Base-by-base conservation (phyloP, 2,329 filamentous ascomycete species). In the Daldinia sp. region DNA sequence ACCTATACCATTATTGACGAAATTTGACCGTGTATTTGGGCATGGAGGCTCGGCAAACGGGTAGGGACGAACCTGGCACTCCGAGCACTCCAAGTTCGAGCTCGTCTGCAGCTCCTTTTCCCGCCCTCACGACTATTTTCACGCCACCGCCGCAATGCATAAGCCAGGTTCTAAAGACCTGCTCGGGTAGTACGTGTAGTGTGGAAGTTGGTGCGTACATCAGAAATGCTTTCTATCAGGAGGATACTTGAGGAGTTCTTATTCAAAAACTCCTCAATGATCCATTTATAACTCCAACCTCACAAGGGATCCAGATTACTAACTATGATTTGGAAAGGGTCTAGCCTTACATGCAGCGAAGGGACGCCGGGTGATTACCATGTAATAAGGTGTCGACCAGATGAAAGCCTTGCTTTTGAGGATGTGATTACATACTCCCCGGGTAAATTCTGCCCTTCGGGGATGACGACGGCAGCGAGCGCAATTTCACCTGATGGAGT, bases 381-480 rank as follows among this genome's bases (percentile, higher is more conserved):
- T 39, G 13, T 1, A 39, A 39, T 6, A 39, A 3, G 13, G 5
- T 42, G 39, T 7, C 39, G n/a, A 42, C 39, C 39, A 42, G 9
- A 9, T 42, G 20, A 23, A 23, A 23, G 20, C 20, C 20, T 23
- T 23, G 20, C 20, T 23, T 23, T 23, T 23, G 20, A 23, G 20
- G 20, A 23, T 23, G 20, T 23, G 2, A 23, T 23, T 2, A 46
- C 42, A 1, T 46, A 46, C 20, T 46, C 42, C 3, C 42, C 42
- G 7, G 20, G 42, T 1, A 20, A 4, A 7, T 1, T 46, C 12
- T 23, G 42, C 6, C 42, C 42, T 23, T 46, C 9, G 6, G 42
- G 42, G 1, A 46, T 46, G 42, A 46, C 42, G n/a, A 46, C 42
- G 10, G 42, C 42, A 46, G 42, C 42, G 18, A 46, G 42, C n/a